Conservation (phyloP, 2,329 filamentous ascomycete species). For the Helicocarpus griseus region DNA sequence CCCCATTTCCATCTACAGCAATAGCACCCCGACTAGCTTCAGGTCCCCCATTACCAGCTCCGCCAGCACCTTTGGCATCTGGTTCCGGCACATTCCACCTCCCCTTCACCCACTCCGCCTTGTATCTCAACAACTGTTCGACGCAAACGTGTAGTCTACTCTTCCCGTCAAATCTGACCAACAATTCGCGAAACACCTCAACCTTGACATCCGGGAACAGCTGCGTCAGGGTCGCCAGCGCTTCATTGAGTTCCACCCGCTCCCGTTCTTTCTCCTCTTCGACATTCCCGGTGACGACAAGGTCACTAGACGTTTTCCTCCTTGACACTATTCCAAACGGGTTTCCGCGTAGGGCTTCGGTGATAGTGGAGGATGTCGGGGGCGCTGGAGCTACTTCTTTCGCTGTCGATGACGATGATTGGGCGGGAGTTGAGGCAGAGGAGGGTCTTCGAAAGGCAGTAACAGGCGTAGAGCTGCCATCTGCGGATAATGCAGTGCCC, state of each 20-base stretch:
- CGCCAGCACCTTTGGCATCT: constrained; percentile 1
- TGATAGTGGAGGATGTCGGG: constrained; percentile 24
- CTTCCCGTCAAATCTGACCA: constrained; percentile 37
- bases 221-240: constrained; percentile 30
- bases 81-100: constrained; percentile 33
- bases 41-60: background rate
- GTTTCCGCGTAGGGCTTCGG: constrained; percentile 36
- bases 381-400: background rate
- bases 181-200: constrained; percentile 39
- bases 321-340: constrained; percentile 26
- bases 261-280: constrained; percentile 22
- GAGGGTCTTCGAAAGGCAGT: background rate
- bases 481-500: background rate
- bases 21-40: constrained; percentile 1
- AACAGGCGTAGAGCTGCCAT: background rate
- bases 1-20: constrained; percentile 7
- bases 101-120: constrained; percentile 38
- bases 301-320: constrained; percentile 7
- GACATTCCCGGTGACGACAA: background rate
- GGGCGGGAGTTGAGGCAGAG: background rate
- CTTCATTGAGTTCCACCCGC: constrained; percentile 33
- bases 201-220: constrained; percentile 39
- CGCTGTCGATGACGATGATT: background rate
- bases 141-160: constrained; percentile 39
- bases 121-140: constrained; percentile 38